Conservation (phyloP, 371 early-diverging fungal genomes). For the Rhizopus sp. region DNA sequence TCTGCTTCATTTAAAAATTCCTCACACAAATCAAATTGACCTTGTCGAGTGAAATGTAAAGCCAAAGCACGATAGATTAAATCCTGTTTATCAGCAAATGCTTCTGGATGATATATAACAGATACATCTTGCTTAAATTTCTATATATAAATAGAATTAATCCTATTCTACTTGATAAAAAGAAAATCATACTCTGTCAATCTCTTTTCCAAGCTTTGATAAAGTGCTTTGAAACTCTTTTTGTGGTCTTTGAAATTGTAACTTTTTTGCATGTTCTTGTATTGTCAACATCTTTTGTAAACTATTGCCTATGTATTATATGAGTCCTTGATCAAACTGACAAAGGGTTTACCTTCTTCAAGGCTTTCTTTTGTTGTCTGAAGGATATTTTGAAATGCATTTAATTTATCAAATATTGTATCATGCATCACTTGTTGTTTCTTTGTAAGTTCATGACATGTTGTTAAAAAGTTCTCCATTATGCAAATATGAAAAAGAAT, state of each 20-base stretch:
- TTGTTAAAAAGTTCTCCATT: slow-evolving; percentile 25
- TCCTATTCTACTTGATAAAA: background rate
- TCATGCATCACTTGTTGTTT: slow-evolving; percentile 27
- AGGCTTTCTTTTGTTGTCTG: slow-evolving; percentile 26
- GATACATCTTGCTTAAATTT: slow-evolving; percentile 66
- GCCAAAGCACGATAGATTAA: slow-evolving; percentile 65
- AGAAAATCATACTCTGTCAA: slow-evolving; percentile 68
- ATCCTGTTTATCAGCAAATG: slow-evolving; percentile 68
- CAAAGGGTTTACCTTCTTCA: slow-evolving; percentile 22
- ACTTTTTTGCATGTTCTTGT: slow-evolving; percentile 23
- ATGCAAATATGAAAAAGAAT: slow-evolving; percentile 2
- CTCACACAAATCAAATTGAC: slow-evolving; percentile 77
- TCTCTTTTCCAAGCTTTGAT: slow-evolving; percentile 71
- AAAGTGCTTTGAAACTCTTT: slow-evolving; percentile 69
- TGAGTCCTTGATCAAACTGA: too few relatives aligned
- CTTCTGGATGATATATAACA: slow-evolving; percentile 60
- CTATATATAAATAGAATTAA: slow-evolving; percentile 31
- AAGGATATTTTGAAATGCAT: slow-evolving; percentile 17
- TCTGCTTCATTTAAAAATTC: slow-evolving; percentile 56
- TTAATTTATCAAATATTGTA: slow-evolving; percentile 19
- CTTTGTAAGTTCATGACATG: slow-evolving; percentile 21
- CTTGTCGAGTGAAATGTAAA: slow-evolving; percentile 86
- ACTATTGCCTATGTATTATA: background rate
- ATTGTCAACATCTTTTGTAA: slow-evolving; percentile 11
- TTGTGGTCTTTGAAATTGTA: slow-evolving; percentile 55